Evolutionary conservation across 2,329 filamentous ascomycete species (phyloP), one percentile per base, ranked within the genome.

Genomic region (Rachicladosporium sp.): DNA sequence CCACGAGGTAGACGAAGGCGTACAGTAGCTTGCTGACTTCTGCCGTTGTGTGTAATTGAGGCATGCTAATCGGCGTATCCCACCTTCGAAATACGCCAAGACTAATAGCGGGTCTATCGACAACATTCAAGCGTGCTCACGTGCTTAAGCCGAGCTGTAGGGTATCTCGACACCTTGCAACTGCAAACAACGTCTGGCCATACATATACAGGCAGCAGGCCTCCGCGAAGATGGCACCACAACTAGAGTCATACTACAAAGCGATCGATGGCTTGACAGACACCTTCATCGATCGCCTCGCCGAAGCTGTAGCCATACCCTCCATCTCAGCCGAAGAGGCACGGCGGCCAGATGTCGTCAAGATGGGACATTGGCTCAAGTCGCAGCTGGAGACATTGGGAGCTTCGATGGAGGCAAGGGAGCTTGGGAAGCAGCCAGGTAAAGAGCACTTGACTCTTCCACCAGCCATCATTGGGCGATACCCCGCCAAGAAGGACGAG

Each of bases 301-400:
- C 84, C 57, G 78, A 88, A 64, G 91, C 91, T 40, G 91, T 98
- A 44, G 89, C 88, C 38, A 98, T 98, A 55, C 91, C 91, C 12
- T 98, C 91, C 47, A 74, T 98, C 60, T 96, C 89, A 29, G 84
- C 89, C 35, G 88, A 95, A 47, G 86, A 91, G 57, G 80, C 82
- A 51, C 80, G 85, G 57, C 80, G 91, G 44, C 80, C 80, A 40
- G 88, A 98, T 72, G 91, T 98, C 46, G 78, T 98, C 57, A 85
- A 81, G 63, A 98, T 98, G 91, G 91, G 85, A 53, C 73, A 94
- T 55, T 98, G 81, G 62, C 81, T 98, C 47, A 85, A 80, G 48
- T 69, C 72, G 38, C 84, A 96, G 69, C 78, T 98, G 51, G 80
- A 80, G 64, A 67, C 70, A 12, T 76, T 98, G 19, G 91, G 91